These are phyloP conservation scores for Hypoxylon cercidicola DNA, from an alignment of 495 filamentous ascomycete genomes.

Conservation along the genomic window DNA sequence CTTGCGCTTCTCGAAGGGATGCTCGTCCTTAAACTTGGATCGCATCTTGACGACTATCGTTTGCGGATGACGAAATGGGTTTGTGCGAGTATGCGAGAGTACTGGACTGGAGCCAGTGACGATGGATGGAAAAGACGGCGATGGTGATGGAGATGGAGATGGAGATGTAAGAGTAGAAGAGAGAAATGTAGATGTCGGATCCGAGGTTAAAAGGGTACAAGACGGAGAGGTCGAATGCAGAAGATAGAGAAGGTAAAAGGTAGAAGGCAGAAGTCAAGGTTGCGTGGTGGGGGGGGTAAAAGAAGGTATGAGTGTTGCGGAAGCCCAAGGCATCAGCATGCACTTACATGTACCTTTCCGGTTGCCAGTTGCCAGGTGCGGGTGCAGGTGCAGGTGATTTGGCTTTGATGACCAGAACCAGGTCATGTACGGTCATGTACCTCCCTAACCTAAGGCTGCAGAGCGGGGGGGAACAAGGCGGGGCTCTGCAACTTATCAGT, in stretches of 20 bases:
- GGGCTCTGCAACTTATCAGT: conserved; percentile 21
- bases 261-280: conserved; percentile 26
- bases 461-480: conserved; percentile 22
- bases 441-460: conserved; percentile 1
- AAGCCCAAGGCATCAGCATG: not conserved
- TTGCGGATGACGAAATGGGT: conserved; percentile 19
- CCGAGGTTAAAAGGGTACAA: conserved; percentile 18
- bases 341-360: conserved; percentile 6
- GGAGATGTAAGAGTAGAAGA: conserved; percentile 43
- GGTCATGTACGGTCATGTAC: conserved; percentile 9
- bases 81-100: not conserved
- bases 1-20: conserved; percentile 99
- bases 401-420: conserved; percentile 33
- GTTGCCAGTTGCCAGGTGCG: too few species aligned
- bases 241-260: not conserved
- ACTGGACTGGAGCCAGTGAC: not conserved
- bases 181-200: conserved; percentile 32
- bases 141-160: conserved; percentile 14
- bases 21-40: conserved; percentile 99
- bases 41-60: conserved; percentile 72
- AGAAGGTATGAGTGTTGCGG: not conserved
- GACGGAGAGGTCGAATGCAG: too few species aligned
- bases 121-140: not conserved
- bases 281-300: conserved; percentile 22
- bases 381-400: conserved; percentile 28